Conservation (phyloP, 2,329 filamentous ascomycete species). For the Hysterium pulicare region DNA sequence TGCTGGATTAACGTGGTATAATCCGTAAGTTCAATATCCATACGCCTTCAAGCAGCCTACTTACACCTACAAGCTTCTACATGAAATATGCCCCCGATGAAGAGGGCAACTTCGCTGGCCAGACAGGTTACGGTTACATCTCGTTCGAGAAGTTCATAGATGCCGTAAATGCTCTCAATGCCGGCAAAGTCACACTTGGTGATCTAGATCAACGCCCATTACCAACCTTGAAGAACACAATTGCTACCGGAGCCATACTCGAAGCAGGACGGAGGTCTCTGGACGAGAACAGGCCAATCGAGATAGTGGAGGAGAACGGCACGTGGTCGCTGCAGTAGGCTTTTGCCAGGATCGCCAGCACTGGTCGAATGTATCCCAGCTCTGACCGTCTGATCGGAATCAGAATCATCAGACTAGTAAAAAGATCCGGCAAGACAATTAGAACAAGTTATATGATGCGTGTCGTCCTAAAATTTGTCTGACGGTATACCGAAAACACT, state of each 20-base stretch:
- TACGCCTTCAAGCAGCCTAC: background rate
- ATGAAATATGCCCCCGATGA: constrained; percentile 94
- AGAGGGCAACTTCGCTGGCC: constrained; percentile 89
- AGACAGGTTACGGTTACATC: constrained; percentile 89
- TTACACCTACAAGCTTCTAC: constrained; percentile 59
- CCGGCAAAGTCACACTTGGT: constrained; percentile 66
- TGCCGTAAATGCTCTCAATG: constrained; percentile 74
- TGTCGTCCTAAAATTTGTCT: too few species aligned
- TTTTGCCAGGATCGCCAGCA: too few species aligned
- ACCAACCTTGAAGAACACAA: constrained; percentile 83
- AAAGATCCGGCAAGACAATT: too few species aligned
- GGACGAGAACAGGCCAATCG: constrained; percentile 75
- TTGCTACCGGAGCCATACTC: constrained; percentile 87
- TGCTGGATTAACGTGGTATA: constrained; percentile 74
- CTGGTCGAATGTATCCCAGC: too few species aligned
- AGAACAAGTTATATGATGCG: too few species aligned
- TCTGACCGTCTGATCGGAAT: too few species aligned
- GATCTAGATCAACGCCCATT: constrained; percentile 77
- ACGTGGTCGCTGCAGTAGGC: constrained; percentile 65
- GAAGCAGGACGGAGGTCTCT: constrained; percentile 82
- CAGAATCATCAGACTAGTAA: too few species aligned
- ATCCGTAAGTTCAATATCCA: constrained; percentile 57
- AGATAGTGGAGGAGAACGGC: constrained; percentile 65
- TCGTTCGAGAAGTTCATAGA: constrained; percentile 97
- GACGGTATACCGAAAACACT: too few species aligned